phyloP scores from a whole-genome alignment of 768 basidiomycete genomes.

The Neoboletus subvelutipes region DNA sequence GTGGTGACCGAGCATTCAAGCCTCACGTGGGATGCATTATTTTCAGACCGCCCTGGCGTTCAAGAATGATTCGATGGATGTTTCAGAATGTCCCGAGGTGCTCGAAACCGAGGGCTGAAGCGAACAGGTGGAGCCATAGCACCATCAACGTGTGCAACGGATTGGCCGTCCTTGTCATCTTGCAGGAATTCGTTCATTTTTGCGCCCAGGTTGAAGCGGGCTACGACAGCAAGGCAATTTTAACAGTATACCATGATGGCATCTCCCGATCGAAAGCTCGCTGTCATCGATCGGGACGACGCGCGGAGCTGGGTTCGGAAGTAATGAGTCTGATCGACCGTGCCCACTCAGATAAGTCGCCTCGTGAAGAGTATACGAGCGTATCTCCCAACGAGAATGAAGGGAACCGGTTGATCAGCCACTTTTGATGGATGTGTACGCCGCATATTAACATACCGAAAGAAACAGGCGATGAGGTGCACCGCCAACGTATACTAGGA shows the following conservation, averaged over 20 bases:
- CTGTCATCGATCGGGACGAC: constrained; percentile 17
- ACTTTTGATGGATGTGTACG: not conserved
- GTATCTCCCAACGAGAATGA: not conserved
- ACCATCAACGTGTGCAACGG: not conserved
- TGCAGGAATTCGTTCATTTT: not conserved
- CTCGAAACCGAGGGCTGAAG: constrained; percentile 8
- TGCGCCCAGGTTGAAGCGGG: not conserved
- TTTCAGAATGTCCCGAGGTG: constrained; percentile 22
- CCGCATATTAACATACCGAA: not conserved
- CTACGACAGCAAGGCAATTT: not conserved
- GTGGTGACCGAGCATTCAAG: not conserved
- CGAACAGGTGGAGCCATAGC: not conserved
- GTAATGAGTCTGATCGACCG: constrained; percentile 1
- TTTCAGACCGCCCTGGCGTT: not conserved
- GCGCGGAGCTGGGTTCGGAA: constrained; percentile 21
- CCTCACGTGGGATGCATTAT: constrained; percentile 12
- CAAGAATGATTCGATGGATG: not conserved
- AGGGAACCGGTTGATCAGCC: not conserved
- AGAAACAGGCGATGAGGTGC: not conserved
- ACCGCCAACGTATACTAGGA: not conserved
- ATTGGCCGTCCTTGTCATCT: not conserved
- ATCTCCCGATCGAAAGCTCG: constrained; percentile 22
- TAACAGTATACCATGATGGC: constrained; percentile 13
- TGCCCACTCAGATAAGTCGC: not conserved
- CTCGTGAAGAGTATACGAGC: not conserved